Evolutionary conservation across 306 rosid species (phyloP).

Genomic region (Ziziphus jujuba): DNA sequence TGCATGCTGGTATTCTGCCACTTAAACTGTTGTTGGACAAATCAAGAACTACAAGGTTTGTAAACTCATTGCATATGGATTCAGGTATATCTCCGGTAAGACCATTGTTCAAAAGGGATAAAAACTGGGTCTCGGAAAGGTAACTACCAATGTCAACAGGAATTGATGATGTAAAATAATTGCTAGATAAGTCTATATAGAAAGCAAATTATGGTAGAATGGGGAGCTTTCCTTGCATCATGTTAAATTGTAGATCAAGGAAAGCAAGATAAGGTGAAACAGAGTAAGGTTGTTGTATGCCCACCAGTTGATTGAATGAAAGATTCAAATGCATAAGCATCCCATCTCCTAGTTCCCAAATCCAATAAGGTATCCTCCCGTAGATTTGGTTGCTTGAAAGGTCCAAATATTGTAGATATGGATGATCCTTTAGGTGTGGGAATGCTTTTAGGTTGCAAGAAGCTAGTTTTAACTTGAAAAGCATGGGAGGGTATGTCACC

Average conservation of each 20-base stretch:
- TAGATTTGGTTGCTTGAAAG: conserved; percentile 38
- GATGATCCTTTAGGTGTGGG: conserved; percentile 33
- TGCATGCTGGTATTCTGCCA: conserved; percentile 24
- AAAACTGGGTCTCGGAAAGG: background rate
- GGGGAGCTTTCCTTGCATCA: conserved; percentile 22
- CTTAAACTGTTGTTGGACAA: conserved; percentile 20
- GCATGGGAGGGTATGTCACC: background rate
- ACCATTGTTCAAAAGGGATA: conserved; percentile 22
- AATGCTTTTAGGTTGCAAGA: conserved; percentile 28
- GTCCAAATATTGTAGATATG: conserved; percentile 24
- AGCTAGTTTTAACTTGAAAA: conserved; percentile 21
- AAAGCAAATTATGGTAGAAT: background rate
- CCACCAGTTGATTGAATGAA: conserved; percentile 22
- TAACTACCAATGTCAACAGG: background rate
- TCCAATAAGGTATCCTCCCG: conserved; percentile 46
- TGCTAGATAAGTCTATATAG: conserved; percentile 27
- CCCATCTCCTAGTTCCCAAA: conserved; percentile 19
- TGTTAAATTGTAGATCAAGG: conserved; percentile 36
- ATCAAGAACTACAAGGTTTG: conserved; percentile 24
- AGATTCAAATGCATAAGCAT: conserved; percentile 27
- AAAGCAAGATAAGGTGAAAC: background rate
- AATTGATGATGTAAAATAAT: conserved; percentile 20
- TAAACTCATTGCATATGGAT: conserved; percentile 25
- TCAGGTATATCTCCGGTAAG: conserved; percentile 17
- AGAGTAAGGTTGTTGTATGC: conserved; percentile 12